Evolutionary conservation across 306 rosid species (phyloP).

Genomic region (Lagenaria siceraria): DNA sequence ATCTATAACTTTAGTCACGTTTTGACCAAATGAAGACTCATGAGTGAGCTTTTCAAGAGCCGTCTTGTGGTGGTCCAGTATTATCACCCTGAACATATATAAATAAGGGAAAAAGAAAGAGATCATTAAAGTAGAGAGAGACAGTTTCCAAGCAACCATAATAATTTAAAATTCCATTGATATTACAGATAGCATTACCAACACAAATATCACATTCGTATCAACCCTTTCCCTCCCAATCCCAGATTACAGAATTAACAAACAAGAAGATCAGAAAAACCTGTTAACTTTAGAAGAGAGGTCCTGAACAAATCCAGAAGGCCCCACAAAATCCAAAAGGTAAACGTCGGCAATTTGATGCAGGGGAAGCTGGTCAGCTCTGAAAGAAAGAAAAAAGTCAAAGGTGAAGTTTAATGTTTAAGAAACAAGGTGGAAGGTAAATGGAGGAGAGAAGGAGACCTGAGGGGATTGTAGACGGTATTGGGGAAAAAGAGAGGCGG

Average conservation of each 20-base stretch:
- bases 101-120: not conserved
- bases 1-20: slow-evolving; percentile 45
- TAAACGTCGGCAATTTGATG: slow-evolving; percentile 43
- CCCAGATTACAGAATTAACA: not conserved
- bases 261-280: not conserved
- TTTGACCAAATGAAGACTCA: slow-evolving; percentile 18
- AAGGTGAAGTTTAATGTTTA: not conserved
- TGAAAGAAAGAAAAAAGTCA: slow-evolving; percentile 3
- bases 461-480: slow-evolving; percentile 60
- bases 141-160: not conserved
- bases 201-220: not conserved
- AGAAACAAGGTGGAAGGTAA: not conserved
- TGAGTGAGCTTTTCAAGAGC: slow-evolving; percentile 35
- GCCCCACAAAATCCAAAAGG: slow-evolving; percentile 76
- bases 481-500: slow-evolving; percentile 61
- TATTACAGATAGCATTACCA: not conserved
- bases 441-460: slow-evolving; percentile 1
- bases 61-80: slow-evolving; percentile 92
- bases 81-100: slow-evolving; percentile 25
- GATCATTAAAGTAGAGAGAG: not conserved
- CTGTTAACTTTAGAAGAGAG: slow-evolving; percentile 41
- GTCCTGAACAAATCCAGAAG: slow-evolving; percentile 51
- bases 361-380: slow-evolving; percentile 49
- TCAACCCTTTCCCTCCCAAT: not conserved
- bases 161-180: not conserved